Evolutionary conservation across 2,329 filamentous ascomycete genomes (phyloP).

Genomic region (Seiridium cupressi): DNA sequence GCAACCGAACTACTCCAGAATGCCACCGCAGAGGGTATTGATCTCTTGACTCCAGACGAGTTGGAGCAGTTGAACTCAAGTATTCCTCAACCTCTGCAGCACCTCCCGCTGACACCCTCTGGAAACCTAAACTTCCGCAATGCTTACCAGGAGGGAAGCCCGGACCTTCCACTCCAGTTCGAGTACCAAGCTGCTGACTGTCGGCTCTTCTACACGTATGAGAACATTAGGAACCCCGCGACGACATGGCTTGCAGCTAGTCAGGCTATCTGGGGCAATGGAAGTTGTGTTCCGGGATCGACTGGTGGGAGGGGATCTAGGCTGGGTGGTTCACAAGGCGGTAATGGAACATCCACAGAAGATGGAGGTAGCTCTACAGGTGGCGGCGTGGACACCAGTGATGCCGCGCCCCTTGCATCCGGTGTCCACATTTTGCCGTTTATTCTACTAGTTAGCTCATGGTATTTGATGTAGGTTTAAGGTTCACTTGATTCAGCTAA

Average conservation of each 20-base stretch:
- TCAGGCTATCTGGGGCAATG: constrained; percentile 33
- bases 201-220: constrained; percentile 51
- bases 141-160: constrained; percentile 17
- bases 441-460: no score
- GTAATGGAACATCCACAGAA: no score
- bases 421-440: no score
- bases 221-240: constrained; percentile 45
- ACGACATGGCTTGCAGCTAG: constrained; percentile 46
- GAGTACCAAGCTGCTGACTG: constrained; percentile 57
- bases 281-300: constrained; percentile 21
- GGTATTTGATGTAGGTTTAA: no score
- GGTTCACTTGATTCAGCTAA: no score
- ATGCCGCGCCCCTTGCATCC: no score
- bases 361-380: no score
- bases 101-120: constrained; percentile 38
- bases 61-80: neutral
- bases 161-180: constrained; percentile 52
- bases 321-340: no score
- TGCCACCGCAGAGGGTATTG: neutral
- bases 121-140: constrained; percentile 41
- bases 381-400: no score
- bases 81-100: neutral
- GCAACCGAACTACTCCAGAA: neutral
- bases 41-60: neutral
- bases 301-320: no score